Base-by-base conservation (phyloP, 306 rosid genomes). In the peach (Prunus persica) region DNA sequence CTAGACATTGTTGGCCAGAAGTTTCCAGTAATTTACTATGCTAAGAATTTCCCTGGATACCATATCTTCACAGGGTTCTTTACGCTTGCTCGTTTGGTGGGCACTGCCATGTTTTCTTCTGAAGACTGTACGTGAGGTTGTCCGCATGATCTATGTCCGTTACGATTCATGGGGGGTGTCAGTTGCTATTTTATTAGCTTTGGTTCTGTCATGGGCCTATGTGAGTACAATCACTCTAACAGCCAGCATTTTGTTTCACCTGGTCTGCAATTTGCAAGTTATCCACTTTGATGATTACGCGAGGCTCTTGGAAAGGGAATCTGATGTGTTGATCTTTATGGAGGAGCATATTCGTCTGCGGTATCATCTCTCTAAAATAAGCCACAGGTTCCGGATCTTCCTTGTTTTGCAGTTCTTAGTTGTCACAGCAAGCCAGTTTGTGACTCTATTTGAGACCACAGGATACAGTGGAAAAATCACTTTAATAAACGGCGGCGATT, bases 221-320 rank as follows among this genome's bases (percentile, higher is more conserved):
- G 88, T 84, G 82, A 88, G 93, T 82, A 76, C 88, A 32, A 84
- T 88, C 75, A 84, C 96, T 75, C 80, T 92, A 78, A 81, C 89
- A 9, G 97, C 97, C 78, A 88, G 91, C 84, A 81, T 87, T 79
- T 68, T 90, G 89, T 92, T 92, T 92, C 97, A 90, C 81, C 61
- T 90, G 86, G 88, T 92, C 62, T 92, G 97, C 82, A 86, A 89
- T 84, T 85, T 90, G 84, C 97, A 90, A 92, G 96, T 83, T 6
- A 86, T 90, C 68, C 96, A 90, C 81, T 92, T 90, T 18, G 90
- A 85, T 67, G 93, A 89, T 69, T 92, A 88, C 46, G 93, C 89
- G 76, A 87, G 89, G 76, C 91, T 92, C 78, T 74, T 92, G 88
- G 88, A 90, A 76, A 87, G 91, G 75, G 97, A 90, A 60, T 81